Conservation (phyloP, 106 monocot genomes). For the Dendrobium huoshanense region DNA sequence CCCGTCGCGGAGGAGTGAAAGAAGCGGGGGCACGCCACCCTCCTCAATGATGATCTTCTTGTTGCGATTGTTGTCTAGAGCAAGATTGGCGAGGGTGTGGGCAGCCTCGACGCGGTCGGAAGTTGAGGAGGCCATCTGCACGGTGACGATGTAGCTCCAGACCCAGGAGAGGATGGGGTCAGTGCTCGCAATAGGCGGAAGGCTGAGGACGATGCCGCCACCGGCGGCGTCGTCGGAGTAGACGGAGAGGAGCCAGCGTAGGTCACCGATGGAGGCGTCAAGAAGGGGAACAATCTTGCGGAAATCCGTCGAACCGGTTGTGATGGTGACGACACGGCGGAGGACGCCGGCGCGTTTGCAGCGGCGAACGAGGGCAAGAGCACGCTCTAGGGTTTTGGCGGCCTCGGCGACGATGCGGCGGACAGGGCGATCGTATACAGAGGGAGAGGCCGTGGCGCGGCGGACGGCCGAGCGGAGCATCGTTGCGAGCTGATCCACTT, state of each 20-base stretch:
- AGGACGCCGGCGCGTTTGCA: slow-evolving; percentile 51
- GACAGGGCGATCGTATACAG: slow-evolving; percentile 61
- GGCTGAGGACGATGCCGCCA: slow-evolving; percentile 52
- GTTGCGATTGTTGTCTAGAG: slow-evolving; percentile 80
- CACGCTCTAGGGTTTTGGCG: slow-evolving; percentile 70
- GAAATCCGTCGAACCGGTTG: slow-evolving; percentile 49
- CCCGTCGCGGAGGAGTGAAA: slow-evolving; percentile 79
- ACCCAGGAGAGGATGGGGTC: slow-evolving; percentile 94
- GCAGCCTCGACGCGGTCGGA: slow-evolving; percentile 63
- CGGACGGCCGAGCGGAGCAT: slow-evolving; percentile 31
- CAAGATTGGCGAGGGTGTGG: slow-evolving; percentile 74
- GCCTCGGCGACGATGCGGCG: slow-evolving; percentile 86
- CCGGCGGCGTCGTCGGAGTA: slow-evolving; percentile 36
- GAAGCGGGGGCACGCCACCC: slow-evolving; percentile 70
- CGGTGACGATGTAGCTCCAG: slow-evolving; percentile 86
- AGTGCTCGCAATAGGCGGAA: slow-evolving; percentile 93
- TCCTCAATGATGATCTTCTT: slow-evolving; percentile 87
- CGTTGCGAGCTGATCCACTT: slow-evolving; percentile 21
- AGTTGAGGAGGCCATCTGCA: slow-evolving; percentile 61
- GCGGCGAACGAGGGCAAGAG: slow-evolving; percentile 44
- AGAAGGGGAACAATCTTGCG: slow-evolving; percentile 55
- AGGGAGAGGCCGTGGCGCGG: slow-evolving; percentile 13
- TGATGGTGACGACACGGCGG: slow-evolving; percentile 70
- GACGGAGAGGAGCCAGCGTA: slow-evolving; percentile 88
- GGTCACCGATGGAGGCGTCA: slow-evolving; percentile 77